These are phyloP conservation scores for Cochlearia excelsa DNA, from an alignment of 345 rosid genomes.

Conservation along the genomic window DNA sequence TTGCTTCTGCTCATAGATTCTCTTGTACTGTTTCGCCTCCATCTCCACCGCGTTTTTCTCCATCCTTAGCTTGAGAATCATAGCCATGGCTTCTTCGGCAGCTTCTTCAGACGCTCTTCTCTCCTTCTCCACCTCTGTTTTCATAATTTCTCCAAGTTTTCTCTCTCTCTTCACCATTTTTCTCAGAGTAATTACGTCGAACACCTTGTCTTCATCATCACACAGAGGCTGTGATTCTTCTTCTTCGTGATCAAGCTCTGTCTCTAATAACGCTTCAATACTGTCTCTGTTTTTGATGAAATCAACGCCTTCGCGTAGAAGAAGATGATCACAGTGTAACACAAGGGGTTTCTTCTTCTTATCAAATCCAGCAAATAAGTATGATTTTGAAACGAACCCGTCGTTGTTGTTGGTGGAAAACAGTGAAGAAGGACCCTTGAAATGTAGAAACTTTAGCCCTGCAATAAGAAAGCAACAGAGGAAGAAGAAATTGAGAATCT, in stretches of 20 bases:
- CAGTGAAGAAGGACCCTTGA: slow-evolving; percentile 25
- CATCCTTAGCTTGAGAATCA: slow-evolving; percentile 71
- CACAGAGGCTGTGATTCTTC: slow-evolving; percentile 34
- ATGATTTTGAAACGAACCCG: slow-evolving; percentile 22
- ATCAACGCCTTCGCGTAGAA: slow-evolving; percentile 19
- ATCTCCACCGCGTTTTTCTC: slow-evolving; percentile 61
- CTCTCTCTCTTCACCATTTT: slow-evolving; percentile 60
- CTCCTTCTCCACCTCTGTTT: slow-evolving; percentile 67
- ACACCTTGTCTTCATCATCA: slow-evolving; percentile 52
- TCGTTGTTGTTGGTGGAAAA: slow-evolving; percentile 7
- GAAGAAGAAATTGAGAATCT: slow-evolving; percentile 33
- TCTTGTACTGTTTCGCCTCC: slow-evolving; percentile 54
- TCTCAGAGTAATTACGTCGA: slow-evolving; percentile 51
- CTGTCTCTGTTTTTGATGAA: slow-evolving; percentile 21
- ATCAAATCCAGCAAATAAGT: slow-evolving; percentile 15
- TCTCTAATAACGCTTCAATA: slow-evolving; percentile 4
- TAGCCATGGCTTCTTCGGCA: slow-evolving; percentile 75
- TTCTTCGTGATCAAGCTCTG: slow-evolving; percentile 28
- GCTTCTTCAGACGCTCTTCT: slow-evolving; percentile 71
- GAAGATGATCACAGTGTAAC: slow-evolving; percentile 23
- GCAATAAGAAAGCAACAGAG: slow-evolving; percentile 40
- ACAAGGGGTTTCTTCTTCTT: slow-evolving; percentile 25
- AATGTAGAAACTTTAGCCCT: slow-evolving; percentile 40
- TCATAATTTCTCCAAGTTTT: slow-evolving; percentile 41
- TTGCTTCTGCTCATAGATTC: slow-evolving; percentile 57